Evolutionary conservation across 208 protist species (phyloP).

Genomic region (Naegleria lovaniensis): DNA sequence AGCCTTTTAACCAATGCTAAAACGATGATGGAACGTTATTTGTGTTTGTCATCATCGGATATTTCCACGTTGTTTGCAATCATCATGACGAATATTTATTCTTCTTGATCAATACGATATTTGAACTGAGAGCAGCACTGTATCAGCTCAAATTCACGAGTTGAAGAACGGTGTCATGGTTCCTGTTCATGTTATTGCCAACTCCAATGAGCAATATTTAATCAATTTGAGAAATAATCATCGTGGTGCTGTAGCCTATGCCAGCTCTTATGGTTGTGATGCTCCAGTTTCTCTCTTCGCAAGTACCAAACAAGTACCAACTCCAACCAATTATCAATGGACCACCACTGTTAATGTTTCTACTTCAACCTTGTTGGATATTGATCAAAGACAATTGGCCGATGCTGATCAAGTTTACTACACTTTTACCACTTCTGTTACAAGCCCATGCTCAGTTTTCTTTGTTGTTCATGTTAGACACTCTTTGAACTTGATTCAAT

Average conservation of each 20-base stretch:
- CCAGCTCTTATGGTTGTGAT: slow-evolving; percentile 4
- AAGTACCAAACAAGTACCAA: neutral
- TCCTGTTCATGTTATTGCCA: neutral
- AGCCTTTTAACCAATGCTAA: no score
- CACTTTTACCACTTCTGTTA: neutral
- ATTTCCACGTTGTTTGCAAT: no score
- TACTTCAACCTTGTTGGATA: neutral
- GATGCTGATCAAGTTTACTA: neutral
- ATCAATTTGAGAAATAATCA: slow-evolving; percentile 11
- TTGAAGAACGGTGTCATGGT: neutral
- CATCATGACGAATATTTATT: no score
- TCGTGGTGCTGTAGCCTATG: neutral
- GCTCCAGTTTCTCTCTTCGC: neutral
- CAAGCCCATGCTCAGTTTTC: neutral
- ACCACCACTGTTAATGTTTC: neutral
- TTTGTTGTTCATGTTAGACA: neutral
- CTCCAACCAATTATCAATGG: neutral
- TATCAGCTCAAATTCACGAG: neutral
- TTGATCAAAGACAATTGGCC: neutral
- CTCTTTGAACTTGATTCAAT: neutral
- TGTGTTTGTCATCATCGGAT: no score
- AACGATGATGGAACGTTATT: no score
- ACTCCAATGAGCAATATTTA: neutral
- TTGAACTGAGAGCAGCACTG: no score
- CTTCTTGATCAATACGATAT: no score